phyloP scores from a whole-genome alignment of 2,329 filamentous ascomycete species.

The Aureobasidium sp. region DNA sequence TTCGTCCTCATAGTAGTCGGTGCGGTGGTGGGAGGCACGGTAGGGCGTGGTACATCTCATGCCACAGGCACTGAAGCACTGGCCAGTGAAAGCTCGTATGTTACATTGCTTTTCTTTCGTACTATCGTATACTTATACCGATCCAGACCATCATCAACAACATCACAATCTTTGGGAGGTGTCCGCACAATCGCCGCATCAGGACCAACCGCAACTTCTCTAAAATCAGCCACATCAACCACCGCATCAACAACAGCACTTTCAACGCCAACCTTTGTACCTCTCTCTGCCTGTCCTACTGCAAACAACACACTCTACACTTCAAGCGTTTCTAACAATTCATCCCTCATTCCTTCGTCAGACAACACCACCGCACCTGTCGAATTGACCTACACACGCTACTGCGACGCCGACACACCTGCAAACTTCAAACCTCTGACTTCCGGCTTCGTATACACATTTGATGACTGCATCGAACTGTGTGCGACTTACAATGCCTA shows the following conservation, averaged over 20 bases:
- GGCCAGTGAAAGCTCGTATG: not conserved
- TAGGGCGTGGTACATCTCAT: slow-evolving; percentile 24
- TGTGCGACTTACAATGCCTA: slow-evolving; percentile 25
- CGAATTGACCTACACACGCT: slow-evolving; percentile 23
- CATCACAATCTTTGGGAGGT: not conserved
- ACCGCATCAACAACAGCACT: slow-evolving; percentile 1
- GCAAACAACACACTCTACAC: slow-evolving; percentile 25
- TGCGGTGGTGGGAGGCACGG: slow-evolving; percentile 29
- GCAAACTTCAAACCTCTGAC: slow-evolving; percentile 15
- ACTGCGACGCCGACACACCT: slow-evolving; percentile 25
- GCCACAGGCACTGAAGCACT: slow-evolving; percentile 10
- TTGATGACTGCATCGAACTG: slow-evolving; percentile 28
- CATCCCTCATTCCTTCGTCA: not conserved
- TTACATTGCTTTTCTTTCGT: not conserved
- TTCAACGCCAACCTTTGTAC: slow-evolving; percentile 14
- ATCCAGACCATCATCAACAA: not conserved
- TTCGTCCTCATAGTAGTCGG: slow-evolving; percentile 26
- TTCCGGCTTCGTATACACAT: slow-evolving; percentile 27
- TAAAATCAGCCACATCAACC: not conserved
- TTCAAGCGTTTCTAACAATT: slow-evolving; percentile 16
- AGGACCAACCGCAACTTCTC: not conserved
- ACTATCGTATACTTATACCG: not conserved
- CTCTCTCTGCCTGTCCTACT: slow-evolving; percentile 21
- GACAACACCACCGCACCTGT: slow-evolving; percentile 13
- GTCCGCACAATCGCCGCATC: slow-evolving; percentile 2